Evolutionary conservation across 768 basidiomycete species (phyloP).

Genomic region (Mrakia gelida): DNA sequence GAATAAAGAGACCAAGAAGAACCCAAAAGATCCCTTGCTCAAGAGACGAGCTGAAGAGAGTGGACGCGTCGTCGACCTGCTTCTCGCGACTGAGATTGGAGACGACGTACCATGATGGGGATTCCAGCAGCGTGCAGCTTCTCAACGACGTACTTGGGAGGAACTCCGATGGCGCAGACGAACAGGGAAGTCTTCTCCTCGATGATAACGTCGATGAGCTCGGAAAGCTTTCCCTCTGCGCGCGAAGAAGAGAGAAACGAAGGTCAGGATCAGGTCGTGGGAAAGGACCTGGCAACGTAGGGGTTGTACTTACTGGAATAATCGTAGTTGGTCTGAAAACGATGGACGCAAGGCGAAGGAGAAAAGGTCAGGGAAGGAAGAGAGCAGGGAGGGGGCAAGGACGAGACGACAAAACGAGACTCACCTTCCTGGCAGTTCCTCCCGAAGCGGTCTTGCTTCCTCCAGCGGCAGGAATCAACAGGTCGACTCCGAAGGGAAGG

Average conservation of each 20-base stretch:
- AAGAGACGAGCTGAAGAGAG: too few species aligned
- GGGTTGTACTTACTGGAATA: not conserved
- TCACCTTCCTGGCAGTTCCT: conserved; percentile 83
- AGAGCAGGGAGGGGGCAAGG: conserved; percentile 32
- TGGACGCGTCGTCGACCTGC: too few species aligned
- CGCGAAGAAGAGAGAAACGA: too few species aligned
- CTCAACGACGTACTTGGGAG: conserved; percentile 73
- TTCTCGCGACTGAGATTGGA: not conserved
- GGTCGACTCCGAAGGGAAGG: conserved; percentile 77
- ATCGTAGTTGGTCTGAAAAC: conserved; percentile 15
- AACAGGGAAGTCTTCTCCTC: conserved; percentile 84
- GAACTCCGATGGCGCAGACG: conserved; percentile 86
- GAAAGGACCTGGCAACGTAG: too few species aligned
- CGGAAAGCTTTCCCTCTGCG: conserved; percentile 51
- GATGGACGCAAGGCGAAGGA: conserved; percentile 31
- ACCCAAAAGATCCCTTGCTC: too few species aligned
- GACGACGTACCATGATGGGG: conserved; percentile 2
- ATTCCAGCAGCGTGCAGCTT: conserved; percentile 60
- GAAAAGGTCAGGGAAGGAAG: not conserved
- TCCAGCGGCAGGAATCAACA: conserved; percentile 60
- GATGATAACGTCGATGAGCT: conserved; percentile 84
- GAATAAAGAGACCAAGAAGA: too few species aligned
- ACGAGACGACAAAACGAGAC: conserved; percentile 48
- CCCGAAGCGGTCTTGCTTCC: conserved; percentile 45
- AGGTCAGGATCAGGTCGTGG: too few species aligned